phyloP scores from a whole-genome alignment of 768 basidiomycete genomes.

The Thelephora ganbajun region DNA sequence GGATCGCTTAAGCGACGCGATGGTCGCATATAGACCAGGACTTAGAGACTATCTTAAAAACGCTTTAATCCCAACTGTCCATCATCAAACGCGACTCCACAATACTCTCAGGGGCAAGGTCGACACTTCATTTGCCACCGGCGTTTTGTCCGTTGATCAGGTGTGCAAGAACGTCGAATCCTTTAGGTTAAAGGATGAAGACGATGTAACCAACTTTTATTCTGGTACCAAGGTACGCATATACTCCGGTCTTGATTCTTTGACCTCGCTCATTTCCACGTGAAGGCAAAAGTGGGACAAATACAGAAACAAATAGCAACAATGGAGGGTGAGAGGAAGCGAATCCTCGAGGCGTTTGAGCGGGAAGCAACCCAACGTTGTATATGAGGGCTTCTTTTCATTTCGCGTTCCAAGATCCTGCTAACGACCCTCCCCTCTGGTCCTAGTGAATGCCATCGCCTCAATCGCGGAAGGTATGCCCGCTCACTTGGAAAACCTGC shows the following conservation, averaged over 20 bases:
- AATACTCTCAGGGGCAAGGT: slow-evolving; percentile 19
- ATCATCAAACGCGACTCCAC: slow-evolving; percentile 23
- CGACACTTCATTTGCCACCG: slow-evolving; percentile 19
- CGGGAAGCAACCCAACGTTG: slow-evolving; percentile 30
- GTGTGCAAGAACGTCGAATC: slow-evolving; percentile 40
- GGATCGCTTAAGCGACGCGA: slow-evolving; percentile 13
- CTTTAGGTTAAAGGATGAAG: slow-evolving; percentile 27
- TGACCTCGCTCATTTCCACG: slow-evolving; percentile 4
- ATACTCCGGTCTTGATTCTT: slow-evolving; percentile 1
- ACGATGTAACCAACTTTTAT: slow-evolving; percentile 25
- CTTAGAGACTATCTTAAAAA: slow-evolving; percentile 19
- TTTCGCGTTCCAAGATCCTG: neutral
- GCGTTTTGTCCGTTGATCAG: slow-evolving; percentile 38
- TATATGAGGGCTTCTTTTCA: slow-evolving; percentile 16
- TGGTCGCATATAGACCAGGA: slow-evolving; percentile 13
- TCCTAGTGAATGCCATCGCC: slow-evolving; percentile 25
- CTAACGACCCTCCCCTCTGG: slow-evolving; percentile 3
- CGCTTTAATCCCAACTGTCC: slow-evolving; percentile 21
- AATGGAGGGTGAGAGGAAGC: slow-evolving; percentile 32
- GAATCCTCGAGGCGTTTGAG: slow-evolving; percentile 37
- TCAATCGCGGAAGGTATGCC: slow-evolving; percentile 32
- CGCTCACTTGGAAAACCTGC: slow-evolving; percentile 34
- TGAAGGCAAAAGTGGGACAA: slow-evolving; percentile 27
- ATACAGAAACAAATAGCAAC: slow-evolving; percentile 32
- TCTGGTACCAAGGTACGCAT: slow-evolving; percentile 27